Evolutionary conservation across 495 filamentous ascomycete genomes (phyloP), one percentile per base, ranked within the genome.

Genomic region (Talaromyces adpressus): DNA sequence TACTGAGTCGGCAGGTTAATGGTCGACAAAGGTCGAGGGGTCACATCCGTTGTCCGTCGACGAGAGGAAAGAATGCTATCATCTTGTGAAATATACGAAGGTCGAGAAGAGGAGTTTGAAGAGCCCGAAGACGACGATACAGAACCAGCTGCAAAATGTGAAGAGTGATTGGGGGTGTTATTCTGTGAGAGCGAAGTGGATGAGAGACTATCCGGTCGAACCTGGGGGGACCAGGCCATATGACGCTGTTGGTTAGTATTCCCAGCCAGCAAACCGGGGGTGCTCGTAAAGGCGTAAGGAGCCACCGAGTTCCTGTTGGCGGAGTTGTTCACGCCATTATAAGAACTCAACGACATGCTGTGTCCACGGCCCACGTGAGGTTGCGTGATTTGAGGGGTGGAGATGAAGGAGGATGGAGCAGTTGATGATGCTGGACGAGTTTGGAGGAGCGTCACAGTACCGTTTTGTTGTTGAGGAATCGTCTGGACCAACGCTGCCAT

Each of bases 401-500:
- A 64, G 47, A 70, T 65, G 60, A 77, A 78, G 61, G 75, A 71
- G 71, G 78, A 75, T 69, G 86, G 85, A 45, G 68, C 72, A 67
- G 89, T 80, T 62, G 85, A 83, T 65, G 88, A 87, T 45, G 89
- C 84, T 45, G 91, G 88, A 64, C 91, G 88, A 68, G 89, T 87
- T 65, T 89, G 84, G 72, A 92, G 90, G 66, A 96, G 87, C 61
- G 89, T 89, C 70, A 90, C 84, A 65, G 89, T 90, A 70, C 85
- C 84, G 73, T 87, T 86, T 76, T 91, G 90, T 76, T 91, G 90
- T 77, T 90, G 85, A 69, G 91, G 89, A 72, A 93, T 92, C 65
- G 91, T 85, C 82, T 96, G 91, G 76, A 94, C 91, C 79, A 96
- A 84, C 76, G 91, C 91, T 79, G 91, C 91, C 91, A 96, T 96